phyloP scores from a whole-genome alignment of 805 yeast species.

The Candida pseudofarinosa region DNA sequence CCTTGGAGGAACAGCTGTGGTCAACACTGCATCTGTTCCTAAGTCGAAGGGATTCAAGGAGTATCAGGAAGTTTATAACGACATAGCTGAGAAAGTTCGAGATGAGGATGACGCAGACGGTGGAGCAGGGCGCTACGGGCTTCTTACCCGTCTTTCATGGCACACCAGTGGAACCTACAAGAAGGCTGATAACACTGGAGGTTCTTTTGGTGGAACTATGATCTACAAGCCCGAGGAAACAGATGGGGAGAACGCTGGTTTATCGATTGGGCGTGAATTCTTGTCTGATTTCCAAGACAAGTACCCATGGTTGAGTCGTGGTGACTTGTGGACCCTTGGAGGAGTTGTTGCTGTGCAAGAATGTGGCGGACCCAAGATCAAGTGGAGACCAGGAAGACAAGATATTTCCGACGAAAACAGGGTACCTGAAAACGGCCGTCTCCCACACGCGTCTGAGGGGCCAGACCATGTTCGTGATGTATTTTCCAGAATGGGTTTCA shows the following conservation, averaged over 20 bases:
- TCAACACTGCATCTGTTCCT: slow-evolving; percentile 31
- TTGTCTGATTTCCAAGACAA: slow-evolving; percentile 52
- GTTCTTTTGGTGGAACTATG: slow-evolving; percentile 38
- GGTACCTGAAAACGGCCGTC: slow-evolving; percentile 62
- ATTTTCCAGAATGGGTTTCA: slow-evolving; percentile 52
- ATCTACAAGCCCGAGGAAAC: slow-evolving; percentile 26
- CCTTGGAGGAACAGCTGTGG: slow-evolving; percentile 21
- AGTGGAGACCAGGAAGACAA: slow-evolving; percentile 81
- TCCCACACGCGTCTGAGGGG: slow-evolving; percentile 68
- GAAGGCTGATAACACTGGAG: slow-evolving; percentile 25
- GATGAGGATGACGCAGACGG: slow-evolving; percentile 39
- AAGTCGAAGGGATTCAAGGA: slow-evolving; percentile 42
- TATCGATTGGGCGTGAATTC: slow-evolving; percentile 53
- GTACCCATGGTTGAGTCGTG: slow-evolving; percentile 70
- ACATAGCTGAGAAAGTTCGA: slow-evolving; percentile 58
- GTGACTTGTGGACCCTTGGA: slow-evolving; percentile 76
- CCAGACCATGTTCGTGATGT: slow-evolving; percentile 61
- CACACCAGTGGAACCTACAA: slow-evolving; percentile 33
- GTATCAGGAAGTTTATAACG: slow-evolving; percentile 66
- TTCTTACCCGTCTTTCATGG: slow-evolving; percentile 37
- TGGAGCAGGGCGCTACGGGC: slow-evolving; percentile 36
- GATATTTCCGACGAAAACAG: slow-evolving; percentile 42
- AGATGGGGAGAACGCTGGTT: slow-evolving; percentile 56
- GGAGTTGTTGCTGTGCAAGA: slow-evolving; percentile 79
- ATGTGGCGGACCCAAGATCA: slow-evolving; percentile 71